Conservation (phyloP, 1,284 basidiomycete genomes). For the Boletellus deceptivus region DNA sequence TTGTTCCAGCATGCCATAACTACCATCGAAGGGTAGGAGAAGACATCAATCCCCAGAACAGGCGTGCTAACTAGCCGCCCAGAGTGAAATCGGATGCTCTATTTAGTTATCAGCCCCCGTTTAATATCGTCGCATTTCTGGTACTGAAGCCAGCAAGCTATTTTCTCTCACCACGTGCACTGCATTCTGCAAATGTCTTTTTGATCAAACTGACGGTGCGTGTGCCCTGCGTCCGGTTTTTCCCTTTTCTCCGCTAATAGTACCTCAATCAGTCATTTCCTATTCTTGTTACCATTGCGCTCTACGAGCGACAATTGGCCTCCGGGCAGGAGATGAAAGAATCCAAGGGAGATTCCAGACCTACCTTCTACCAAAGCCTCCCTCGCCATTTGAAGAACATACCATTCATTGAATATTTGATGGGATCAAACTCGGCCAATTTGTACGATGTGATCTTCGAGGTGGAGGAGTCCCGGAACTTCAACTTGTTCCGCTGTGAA, state of each 20-base stretch:
- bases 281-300: constrained; percentile 70
- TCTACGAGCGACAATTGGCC: constrained; percentile 76
- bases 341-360: constrained; percentile 49
- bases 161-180: constrained; percentile 64
- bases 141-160: constrained; percentile 77
- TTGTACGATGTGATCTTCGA: constrained; percentile 78
- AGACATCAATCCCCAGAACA: not conserved
- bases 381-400: constrained; percentile 69
- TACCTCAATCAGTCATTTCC: constrained; percentile 61
- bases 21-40: constrained; percentile 80
- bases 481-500: constrained; percentile 48
- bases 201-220: constrained; percentile 68
- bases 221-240: not conserved
- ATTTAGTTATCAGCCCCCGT: constrained; percentile 89
- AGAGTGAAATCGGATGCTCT: constrained; percentile 86
- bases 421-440: constrained; percentile 62
- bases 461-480: constrained; percentile 53
- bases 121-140: constrained; percentile 76
- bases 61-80: constrained; percentile 5
- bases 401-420: constrained; percentile 68
- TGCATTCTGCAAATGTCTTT: constrained; percentile 82
- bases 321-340: constrained; percentile 48
- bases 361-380: constrained; percentile 59
- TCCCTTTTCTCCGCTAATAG: constrained; percentile 6
- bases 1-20: constrained; percentile 85